Base-by-base conservation (phyloP, 306 rosid genomes). In the Delonix regia region DNA sequence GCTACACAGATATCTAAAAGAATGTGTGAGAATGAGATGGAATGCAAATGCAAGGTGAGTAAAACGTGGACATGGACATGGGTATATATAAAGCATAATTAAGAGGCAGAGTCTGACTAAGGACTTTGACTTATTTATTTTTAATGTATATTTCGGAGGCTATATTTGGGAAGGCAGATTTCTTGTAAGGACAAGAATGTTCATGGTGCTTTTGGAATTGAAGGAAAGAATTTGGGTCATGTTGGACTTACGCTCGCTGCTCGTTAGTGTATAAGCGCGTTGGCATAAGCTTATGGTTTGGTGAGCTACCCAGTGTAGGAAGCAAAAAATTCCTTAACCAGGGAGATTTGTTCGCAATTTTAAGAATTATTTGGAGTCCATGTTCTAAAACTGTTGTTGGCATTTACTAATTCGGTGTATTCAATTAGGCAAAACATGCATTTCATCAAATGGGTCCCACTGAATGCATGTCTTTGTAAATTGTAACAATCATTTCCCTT, bases 151-250 rank as follows among this genome's bases (percentile, higher is more conserved):
- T 41, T 41, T 41, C n/a, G 52, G 52, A 15, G 51, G 51, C 55
- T 49, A 7, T 42, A 12, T n/a, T 0, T n/a, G n/a, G n/a, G n/a
- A n/a, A n/a, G n/a, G n/a, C n/a, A n/a, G n/a, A n/a, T n/a, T n/a
- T n/a, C n/a, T n/a, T 25, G 57, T n/a, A 12, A 74, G 22, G 47
- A 74, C 78, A 36, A 0, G 4, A 69, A 83, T 61, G 18, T 11
- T 81, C 69, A 53, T 10, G 2, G 1, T 15, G 7, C 6, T 14
- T 19, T 13, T 41, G 45, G 33, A 1, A 30, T 41, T 41, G 45
- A 41, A 8, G 0, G 2, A 8, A 8, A 16, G 51, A 14, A 45
- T 45, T 45, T 3, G 3, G 51, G 14, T 14, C 51, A 45, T n/a
- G 51, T 45, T 18, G 51, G n/a, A 6, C 6, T 45, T 45, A 13